phyloP scores from a whole-genome alignment of 495 filamentous ascomycete species.

The Hypoxylon lenormandii region DNA sequence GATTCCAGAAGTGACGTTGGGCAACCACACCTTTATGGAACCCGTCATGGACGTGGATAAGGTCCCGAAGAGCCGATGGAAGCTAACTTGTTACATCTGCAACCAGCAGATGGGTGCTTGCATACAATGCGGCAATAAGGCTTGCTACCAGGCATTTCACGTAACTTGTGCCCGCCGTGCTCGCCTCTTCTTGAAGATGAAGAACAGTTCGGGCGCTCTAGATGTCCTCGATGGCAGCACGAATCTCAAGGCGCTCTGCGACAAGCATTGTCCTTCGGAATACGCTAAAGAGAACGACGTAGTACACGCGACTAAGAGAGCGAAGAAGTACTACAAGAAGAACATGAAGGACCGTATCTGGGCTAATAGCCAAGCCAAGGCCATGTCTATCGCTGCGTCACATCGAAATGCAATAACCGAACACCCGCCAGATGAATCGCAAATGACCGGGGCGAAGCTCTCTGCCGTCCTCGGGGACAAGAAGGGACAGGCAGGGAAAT shows the following conservation, averaged over 20 bases:
- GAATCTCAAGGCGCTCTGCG: constrained; percentile 91
- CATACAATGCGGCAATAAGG: constrained; percentile 97
- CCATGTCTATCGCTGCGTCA: constrained; percentile 78
- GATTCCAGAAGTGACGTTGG: constrained; percentile 96
- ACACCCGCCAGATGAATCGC: constrained; percentile 67
- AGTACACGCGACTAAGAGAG: constrained; percentile 60
- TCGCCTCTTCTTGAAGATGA: constrained; percentile 94
- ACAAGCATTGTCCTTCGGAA: constrained; percentile 92
- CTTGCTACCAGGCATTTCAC: constrained; percentile 97
- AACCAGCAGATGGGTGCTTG: constrained; percentile 97
- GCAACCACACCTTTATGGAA: constrained; percentile 98
- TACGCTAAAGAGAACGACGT: constrained; percentile 88
- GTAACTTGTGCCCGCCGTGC: constrained; percentile 93
- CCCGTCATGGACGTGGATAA: constrained; percentile 98
- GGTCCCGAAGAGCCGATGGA: constrained; percentile 92
- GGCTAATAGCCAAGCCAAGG: constrained; percentile 89
- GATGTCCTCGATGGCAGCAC: constrained; percentile 85
- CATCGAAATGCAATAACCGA: constrained; percentile 71
- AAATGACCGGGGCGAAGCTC: constrained; percentile 65
- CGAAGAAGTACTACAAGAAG: constrained; percentile 81
- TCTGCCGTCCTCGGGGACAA: constrained; percentile 75
- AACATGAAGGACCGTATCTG: constrained; percentile 87
- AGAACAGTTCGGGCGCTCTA: constrained; percentile 81
- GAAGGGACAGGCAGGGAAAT: constrained; percentile 72
- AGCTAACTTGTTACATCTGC: constrained; percentile 95